Conservation (phyloP, 2,329 filamentous ascomycete genomes). For the Microdochium trichocladiopsis region DNA sequence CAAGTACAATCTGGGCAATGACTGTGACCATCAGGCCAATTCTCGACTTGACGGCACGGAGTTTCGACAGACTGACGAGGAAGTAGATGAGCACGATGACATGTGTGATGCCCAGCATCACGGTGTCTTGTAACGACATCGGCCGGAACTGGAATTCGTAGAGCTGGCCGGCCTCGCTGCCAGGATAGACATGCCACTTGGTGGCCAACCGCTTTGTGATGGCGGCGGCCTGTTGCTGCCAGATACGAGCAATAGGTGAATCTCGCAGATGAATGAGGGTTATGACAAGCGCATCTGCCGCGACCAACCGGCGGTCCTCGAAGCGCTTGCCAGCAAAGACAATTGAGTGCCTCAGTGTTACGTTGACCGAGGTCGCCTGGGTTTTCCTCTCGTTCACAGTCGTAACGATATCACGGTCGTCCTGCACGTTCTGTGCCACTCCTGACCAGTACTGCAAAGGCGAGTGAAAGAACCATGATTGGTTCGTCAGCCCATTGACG, state of each 20-base stretch:
- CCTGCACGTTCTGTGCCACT: constrained; percentile 47
- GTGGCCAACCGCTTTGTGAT: constrained; percentile 41
- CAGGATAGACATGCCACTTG: constrained; percentile 61
- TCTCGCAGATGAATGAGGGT: constrained; percentile 64
- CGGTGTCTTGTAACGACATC: constrained; percentile 59
- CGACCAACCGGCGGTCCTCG: constrained; percentile 57
- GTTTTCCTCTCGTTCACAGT: constrained; percentile 63
- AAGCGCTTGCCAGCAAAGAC: constrained; percentile 80
- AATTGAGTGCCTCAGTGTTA: constrained; percentile 69
- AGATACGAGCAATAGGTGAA: constrained; percentile 56
- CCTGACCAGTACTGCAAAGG: constrained; percentile 76
- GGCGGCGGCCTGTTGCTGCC: constrained; percentile 52
- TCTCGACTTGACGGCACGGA: constrained; percentile 70
- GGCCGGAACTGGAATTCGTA: constrained; percentile 77
- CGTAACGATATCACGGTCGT: constrained; percentile 54
- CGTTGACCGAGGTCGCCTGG: constrained; percentile 60
- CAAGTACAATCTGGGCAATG: constrained; percentile 61
- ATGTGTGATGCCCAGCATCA: constrained; percentile 60
- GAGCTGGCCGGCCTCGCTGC: constrained; percentile 47
- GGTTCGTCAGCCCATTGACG: constrained; percentile 50
- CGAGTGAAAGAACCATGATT: constrained; percentile 76
- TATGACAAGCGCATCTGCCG: constrained; percentile 72
- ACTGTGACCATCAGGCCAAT: constrained; percentile 66
- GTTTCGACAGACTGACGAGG: constrained; percentile 56
- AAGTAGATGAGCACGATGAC: constrained; percentile 58